A percentile compares a stretch with the other conserved stretches of the same genome.
Evolutionary conservation across 495 filamentous ascomycete genomes (phyloP).

Genomic region (Daldinia loculata): DNA sequence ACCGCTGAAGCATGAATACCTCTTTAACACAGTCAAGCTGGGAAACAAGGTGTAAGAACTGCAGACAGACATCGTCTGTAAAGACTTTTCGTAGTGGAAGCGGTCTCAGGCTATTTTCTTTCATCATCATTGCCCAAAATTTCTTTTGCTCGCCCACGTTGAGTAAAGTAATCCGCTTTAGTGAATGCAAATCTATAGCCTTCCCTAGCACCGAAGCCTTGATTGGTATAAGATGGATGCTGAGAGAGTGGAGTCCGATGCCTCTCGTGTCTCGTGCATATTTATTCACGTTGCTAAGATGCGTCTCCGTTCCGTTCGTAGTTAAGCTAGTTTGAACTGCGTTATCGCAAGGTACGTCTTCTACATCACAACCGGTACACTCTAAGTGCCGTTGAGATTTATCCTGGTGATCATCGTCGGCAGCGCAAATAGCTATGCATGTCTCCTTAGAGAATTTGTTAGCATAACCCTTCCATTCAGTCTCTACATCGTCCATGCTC

Average conservation of each 20-base stretch:
- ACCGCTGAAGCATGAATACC: constrained; percentile 66
- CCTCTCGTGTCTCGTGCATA: constrained; percentile 65
- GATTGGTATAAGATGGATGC: constrained; percentile 66
- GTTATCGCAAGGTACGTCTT: constrained; percentile 35
- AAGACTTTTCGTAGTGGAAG: constrained; percentile 64
- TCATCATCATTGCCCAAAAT: constrained; percentile 63
- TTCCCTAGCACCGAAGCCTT: constrained; percentile 60
- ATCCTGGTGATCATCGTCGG: not conserved
- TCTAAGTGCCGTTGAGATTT: not conserved
- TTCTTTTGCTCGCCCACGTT: constrained; percentile 67
- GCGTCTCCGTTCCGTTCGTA: constrained; percentile 21
- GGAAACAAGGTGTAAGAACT: constrained; percentile 60
- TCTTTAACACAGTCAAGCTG: constrained; percentile 62
- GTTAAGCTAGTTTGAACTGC: constrained; percentile 17
- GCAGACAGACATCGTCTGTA: constrained; percentile 65
- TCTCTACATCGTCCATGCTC: not conserved
- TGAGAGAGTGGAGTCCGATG: constrained; percentile 59
- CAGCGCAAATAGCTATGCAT: not conserved
- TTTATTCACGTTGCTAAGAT: constrained; percentile 49
- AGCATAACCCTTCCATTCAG: constrained; percentile 6
- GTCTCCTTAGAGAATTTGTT: constrained; percentile 12
- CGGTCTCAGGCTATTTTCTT: constrained; percentile 58
- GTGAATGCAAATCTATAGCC: constrained; percentile 60
- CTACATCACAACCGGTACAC: not conserved
- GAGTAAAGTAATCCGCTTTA: constrained; percentile 65